Base-by-base conservation (phyloP, 2,329 filamentous ascomycete species). In the Massarina eburnea region DNA sequence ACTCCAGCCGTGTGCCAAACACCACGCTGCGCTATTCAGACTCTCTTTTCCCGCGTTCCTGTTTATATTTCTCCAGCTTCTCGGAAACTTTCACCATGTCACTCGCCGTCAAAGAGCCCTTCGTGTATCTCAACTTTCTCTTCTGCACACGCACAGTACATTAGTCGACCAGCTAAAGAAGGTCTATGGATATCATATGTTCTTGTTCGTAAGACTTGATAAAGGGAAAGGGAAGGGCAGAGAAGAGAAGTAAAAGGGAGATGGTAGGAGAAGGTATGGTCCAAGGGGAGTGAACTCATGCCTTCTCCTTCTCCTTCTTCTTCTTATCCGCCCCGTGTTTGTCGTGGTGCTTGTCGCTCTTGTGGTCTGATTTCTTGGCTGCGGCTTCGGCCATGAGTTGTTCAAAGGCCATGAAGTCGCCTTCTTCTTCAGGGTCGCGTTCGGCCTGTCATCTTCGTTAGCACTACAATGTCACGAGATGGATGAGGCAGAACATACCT, bases 401-500 rank as follows among this genome's bases (percentile, higher is more conserved):
- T 71, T 99, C 94, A 59, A 99, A 99, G 14, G 92, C 91, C 83
- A 99, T 95, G 73, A 95, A 97, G 64, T 97, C 94, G 54, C 94
- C 92, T 73, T 99, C 94, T 76, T 99, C 94, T 55, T 99, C 94
- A 33, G 92, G 87, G 43, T 92, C 87, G 52, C 94, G 85, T 70
- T 88, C 81, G 32, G 92, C 89, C 91, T 96, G 57, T 38, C 32
- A 7, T 30, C 12, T 26, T 26, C 24, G 7, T 33, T 26, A 10
- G 7, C 24, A 12, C 15, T n/a, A 27, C 8, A 32, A 9, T 9
- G 33, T 4, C 8, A n/a, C 20, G 18, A 18, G 10, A 8, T 19
- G 14, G 6, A 30, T 15, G 21, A 22, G 8, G 24, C 15, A 1
- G 17, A 9, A 41, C 78, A 50, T 80, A 95, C 92, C 81, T 90